Percentiles rank a stretch among this genome's conserved stretches.
Evolutionary conservation across 192 early-diverging fungal genomes (phyloP).

Genomic region (Backusella australiensis): DNA sequence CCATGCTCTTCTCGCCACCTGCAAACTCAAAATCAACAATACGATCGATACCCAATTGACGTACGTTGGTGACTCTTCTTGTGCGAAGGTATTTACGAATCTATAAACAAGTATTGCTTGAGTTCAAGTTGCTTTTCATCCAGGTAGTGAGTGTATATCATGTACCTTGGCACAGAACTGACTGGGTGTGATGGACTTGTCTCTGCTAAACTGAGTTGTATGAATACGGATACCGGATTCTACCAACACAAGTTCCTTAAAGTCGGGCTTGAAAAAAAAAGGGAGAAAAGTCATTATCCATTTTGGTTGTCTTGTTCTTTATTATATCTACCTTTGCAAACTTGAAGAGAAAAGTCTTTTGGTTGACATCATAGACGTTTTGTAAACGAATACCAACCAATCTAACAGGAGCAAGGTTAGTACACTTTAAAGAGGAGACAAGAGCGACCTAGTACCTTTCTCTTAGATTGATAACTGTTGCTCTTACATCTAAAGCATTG

Average conservation of each 20-base stretch:
- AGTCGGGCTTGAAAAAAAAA: constrained; percentile 56
- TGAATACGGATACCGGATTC: constrained; percentile 95
- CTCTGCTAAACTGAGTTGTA: constrained; percentile 84
- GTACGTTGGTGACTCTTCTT: constrained; percentile 69
- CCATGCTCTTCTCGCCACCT: constrained; percentile 47
- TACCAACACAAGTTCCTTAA: constrained; percentile 84
- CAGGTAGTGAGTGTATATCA: not conserved
- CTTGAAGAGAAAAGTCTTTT: constrained; percentile 88
- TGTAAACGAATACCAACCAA: constrained; percentile 86
- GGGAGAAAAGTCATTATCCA: not conserved
- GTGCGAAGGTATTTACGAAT: constrained; percentile 92
- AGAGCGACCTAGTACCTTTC: constrained; percentile 40
- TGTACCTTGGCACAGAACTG: constrained; percentile 79
- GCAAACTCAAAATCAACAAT: constrained; percentile 94
- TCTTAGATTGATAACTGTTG: constrained; percentile 72
- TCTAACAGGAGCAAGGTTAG: constrained; percentile 25
- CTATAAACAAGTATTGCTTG: constrained; percentile 25
- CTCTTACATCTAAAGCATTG: constrained; percentile 84
- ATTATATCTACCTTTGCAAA: constrained; percentile 64
- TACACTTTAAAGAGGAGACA: not conserved
- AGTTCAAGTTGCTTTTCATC: not conserved
- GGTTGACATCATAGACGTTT: constrained; percentile 94
- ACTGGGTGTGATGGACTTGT: constrained; percentile 84
- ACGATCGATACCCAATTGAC: constrained; percentile 89
- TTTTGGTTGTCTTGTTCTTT: not conserved